phyloP scores from a whole-genome alignment of 164 flowering plant genomes.

The Sedum album region DNA sequence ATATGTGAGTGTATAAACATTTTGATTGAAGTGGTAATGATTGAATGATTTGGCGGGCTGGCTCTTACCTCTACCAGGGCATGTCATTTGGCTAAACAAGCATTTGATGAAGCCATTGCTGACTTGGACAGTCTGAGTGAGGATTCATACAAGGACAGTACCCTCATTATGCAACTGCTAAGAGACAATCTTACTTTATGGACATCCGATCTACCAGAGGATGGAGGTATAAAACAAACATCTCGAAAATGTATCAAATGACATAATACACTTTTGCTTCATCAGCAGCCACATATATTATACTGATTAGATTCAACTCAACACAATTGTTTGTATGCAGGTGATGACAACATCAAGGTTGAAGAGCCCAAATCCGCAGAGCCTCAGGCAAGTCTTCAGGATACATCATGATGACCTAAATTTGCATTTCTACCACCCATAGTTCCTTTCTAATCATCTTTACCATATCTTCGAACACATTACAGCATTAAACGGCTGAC shows the following conservation, averaged over 20 bases:
- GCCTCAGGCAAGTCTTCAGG: neutral
- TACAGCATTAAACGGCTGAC: neutral
- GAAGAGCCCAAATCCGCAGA: conserved; percentile 5
- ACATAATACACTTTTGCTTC: neutral
- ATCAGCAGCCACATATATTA: neutral
- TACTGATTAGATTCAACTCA: neutral
- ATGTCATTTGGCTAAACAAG: conserved; percentile 12
- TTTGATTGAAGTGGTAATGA: neutral
- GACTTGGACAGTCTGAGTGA: conserved; percentile 13
- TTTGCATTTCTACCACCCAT: neutral
- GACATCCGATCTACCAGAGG: conserved; percentile 27
- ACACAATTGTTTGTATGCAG: neutral
- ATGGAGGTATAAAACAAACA: conserved; percentile 12
- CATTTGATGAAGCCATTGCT: conserved; percentile 13
- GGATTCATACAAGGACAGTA: conserved; percentile 12
- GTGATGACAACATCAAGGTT: neutral
- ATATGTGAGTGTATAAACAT: too few relatives aligned
- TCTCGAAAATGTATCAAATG: too few relatives aligned
- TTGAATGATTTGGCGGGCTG: neutral
- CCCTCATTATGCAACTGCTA: conserved; percentile 26
- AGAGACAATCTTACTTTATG: conserved; percentile 30
- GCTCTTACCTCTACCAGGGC: conserved; percentile 1
- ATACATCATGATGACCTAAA: neutral
- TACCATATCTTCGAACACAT: neutral
- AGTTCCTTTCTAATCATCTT: neutral